These are phyloP conservation scores for Debaryomyces robertsiae DNA, from an alignment of 1,139 yeast species.

Conservation along the genomic window DNA sequence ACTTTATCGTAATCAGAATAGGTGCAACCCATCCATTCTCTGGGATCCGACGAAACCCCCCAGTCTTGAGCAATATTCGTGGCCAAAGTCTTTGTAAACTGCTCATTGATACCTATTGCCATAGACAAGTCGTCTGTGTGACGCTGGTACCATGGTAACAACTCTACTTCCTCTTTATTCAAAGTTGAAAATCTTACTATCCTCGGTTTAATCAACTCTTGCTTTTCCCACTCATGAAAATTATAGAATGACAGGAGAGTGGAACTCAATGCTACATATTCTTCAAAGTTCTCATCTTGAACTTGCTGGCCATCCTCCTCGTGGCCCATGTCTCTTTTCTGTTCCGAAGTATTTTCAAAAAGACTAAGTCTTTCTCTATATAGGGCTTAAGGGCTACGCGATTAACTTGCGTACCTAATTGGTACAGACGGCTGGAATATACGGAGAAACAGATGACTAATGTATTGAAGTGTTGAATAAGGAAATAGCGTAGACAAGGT, in stretches of 20 bases:
- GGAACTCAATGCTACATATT: constrained; percentile 40
- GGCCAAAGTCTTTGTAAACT: constrained; percentile 52
- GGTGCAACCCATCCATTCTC: constrained; percentile 49
- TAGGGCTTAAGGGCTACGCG: too few species aligned
- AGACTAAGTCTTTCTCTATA: too few species aligned
- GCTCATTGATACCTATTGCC: constrained; percentile 52
- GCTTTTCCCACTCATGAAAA: constrained; percentile 38
- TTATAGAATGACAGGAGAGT: constrained; percentile 41
- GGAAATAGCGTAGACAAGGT: too few species aligned
- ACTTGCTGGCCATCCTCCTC: neutral
- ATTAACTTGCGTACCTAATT: too few species aligned
- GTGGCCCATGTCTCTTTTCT: neutral
- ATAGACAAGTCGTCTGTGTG: constrained; percentile 48
- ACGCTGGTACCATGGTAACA: constrained; percentile 54
- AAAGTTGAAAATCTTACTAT: constrained; percentile 33
- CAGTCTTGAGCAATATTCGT: constrained; percentile 50
- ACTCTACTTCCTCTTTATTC: constrained; percentile 38
- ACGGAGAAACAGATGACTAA: too few species aligned
- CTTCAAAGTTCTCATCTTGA: constrained; percentile 26
- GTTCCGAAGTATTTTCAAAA: too few species aligned
- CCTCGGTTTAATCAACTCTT: constrained; percentile 39
- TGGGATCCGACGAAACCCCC: constrained; percentile 49
- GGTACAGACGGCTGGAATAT: too few species aligned
- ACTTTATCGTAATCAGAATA: constrained; percentile 61
- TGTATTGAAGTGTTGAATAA: too few species aligned